Conservation (phyloP, 495 filamentous ascomycete species). For the Neurospora sp. region DNA sequence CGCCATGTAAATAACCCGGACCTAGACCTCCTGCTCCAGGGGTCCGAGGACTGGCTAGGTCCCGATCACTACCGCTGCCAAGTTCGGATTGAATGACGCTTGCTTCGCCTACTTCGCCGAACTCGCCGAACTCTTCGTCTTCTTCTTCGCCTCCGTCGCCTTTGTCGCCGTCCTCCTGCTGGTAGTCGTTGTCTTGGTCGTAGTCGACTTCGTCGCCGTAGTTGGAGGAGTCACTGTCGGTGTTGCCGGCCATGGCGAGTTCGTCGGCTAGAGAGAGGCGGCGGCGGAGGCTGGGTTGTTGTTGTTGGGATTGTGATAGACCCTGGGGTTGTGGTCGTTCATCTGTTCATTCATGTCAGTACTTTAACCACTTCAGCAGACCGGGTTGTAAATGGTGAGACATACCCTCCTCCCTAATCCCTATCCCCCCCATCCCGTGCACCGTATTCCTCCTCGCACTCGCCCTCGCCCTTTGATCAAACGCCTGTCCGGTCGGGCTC, state of each 20-base stretch:
- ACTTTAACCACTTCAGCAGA: too few species aligned
- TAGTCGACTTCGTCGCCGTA: conserved; percentile 6
- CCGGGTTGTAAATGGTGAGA: too few species aligned
- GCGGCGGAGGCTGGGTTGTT: background rate
- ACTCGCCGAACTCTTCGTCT: background rate
- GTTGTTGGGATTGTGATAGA: background rate
- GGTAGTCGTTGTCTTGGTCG: background rate
- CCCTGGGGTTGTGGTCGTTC: background rate
- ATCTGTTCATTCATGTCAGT: background rate
- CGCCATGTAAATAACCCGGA: background rate
- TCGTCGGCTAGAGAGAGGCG: conserved; percentile 13
- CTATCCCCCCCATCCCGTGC: background rate
- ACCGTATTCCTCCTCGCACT: conserved; percentile 6
- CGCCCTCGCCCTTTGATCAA: background rate
- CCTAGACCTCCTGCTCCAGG: background rate
- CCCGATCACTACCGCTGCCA: background rate
- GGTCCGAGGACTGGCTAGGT: background rate
- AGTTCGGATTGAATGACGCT: background rate
- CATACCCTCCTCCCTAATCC: conserved; percentile 6
- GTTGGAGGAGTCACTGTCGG: conserved; percentile 4
- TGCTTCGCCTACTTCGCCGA: background rate
- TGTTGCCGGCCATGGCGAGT: conserved; percentile 9
- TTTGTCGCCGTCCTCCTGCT: background rate
- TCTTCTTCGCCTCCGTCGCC: conserved; percentile 4
- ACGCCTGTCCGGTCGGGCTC: background rate